Conservation (phyloP, 2,329 filamentous ascomycete species). For the Alternaria brassicae region DNA sequence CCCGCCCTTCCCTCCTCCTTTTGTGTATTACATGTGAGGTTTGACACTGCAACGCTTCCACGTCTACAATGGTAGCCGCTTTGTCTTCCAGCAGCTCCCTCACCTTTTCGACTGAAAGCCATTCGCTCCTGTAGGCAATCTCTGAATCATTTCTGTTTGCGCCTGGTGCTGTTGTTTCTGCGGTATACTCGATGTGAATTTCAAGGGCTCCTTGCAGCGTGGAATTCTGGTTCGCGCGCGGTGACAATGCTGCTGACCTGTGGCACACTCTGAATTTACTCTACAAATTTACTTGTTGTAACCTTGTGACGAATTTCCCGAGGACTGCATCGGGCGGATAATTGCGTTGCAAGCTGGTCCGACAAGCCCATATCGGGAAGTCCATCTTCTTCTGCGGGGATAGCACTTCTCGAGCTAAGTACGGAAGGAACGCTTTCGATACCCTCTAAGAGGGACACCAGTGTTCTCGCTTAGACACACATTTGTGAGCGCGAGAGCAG, state of each 20-base stretch:
- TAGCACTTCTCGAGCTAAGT: background rate
- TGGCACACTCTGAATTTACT: constrained; percentile 1
- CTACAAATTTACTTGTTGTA: background rate
- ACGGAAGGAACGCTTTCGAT: background rate
- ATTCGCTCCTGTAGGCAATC: constrained; percentile 13
- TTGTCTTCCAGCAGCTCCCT: constrained; percentile 3
- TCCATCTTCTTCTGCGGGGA: background rate
- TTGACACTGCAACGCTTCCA: constrained; percentile 9
- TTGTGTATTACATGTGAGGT: background rate
- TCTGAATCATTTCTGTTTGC: background rate
- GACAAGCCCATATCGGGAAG: background rate
- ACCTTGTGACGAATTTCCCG: background rate
- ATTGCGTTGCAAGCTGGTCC: background rate
- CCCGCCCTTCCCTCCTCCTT: background rate
- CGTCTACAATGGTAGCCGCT: constrained; percentile 5
- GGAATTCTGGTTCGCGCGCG: constrained; percentile 4
- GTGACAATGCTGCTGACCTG: background rate
- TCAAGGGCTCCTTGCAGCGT: constrained; percentile 8
- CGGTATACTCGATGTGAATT: constrained; percentile 14
- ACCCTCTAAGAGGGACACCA: background rate
- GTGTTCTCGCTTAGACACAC: no score
- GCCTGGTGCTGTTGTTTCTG: background rate
- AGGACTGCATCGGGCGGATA: background rate
- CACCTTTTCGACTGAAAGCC: constrained; percentile 11
- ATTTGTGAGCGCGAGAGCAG: no score